phyloP scores from a whole-genome alignment of 768 basidiomycete species.

The Amanita subjunquillea region DNA sequence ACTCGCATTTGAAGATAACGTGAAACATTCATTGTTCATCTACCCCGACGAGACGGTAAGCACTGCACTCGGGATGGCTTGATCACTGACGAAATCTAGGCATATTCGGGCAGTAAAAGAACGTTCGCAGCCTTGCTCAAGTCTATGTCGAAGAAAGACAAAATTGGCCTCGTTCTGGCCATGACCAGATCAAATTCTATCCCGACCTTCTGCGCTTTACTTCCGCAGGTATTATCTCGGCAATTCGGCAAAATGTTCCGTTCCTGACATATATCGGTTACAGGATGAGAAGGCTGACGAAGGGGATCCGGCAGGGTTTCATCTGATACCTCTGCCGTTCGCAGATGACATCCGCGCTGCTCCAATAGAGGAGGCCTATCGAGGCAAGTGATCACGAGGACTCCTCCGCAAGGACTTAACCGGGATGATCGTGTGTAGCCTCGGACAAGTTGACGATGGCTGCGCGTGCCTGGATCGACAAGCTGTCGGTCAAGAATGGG shows the following conservation, averaged over 20 bases:
- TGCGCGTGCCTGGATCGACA: conserved; percentile 68
- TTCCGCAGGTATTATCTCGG: conserved; percentile 61
- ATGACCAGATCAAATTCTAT: conserved; percentile 61
- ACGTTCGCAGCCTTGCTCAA: conserved; percentile 84
- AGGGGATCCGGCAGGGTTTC: conserved; percentile 82
- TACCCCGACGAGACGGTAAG: conserved; percentile 85
- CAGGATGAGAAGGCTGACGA: conserved; percentile 66
- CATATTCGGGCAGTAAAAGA: conserved; percentile 84
- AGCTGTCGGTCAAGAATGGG: conserved; percentile 69
- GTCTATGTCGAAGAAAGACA: conserved; percentile 71
- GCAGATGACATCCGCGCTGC: conserved; percentile 88
- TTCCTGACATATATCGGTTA: not conserved
- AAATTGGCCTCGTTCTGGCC: conserved; percentile 70
- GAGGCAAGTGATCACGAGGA: conserved; percentile 33
- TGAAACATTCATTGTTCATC: conserved; percentile 87
- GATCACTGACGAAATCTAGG: conserved; percentile 23
- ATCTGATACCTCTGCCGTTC: conserved; percentile 88
- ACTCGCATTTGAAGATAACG: conserved; percentile 77
- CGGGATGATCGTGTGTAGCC: conserved; percentile 31
- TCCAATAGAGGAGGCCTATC: conserved; percentile 52
- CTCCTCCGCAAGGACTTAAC: not conserved
- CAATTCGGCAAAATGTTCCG: not conserved
- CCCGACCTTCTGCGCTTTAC: conserved; percentile 73
- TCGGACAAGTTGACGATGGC: conserved; percentile 54
- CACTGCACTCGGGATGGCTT: not conserved